Conservation (phyloP, 2,329 filamentous ascomycete species). For the Zopfia rhizophila region DNA sequence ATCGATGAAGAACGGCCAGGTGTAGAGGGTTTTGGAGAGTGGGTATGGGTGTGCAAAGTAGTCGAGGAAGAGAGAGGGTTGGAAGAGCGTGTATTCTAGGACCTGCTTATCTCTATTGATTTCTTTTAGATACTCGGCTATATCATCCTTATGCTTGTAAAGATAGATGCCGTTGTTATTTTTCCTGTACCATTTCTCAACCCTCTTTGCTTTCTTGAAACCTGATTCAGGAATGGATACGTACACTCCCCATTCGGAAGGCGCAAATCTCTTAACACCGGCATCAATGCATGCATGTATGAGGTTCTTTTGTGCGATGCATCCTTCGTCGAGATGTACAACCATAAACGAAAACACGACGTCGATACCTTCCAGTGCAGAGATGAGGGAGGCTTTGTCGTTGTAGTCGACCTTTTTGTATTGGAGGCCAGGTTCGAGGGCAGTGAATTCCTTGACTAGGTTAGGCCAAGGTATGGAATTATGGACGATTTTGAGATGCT, state of each 20-base stretch:
- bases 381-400: conserved; percentile 49
- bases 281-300: conserved; percentile 45
- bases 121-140: conserved; percentile 61
- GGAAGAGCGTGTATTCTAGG: conserved; percentile 67
- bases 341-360: conserved; percentile 63
- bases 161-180: conserved; percentile 54
- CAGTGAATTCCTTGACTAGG: no score
- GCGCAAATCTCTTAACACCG: conserved; percentile 42
- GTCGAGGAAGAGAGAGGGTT: conserved; percentile 65
- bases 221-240: background rate
- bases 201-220: background rate
- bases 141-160: conserved; percentile 63
- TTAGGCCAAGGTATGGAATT: no score
- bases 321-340: conserved; percentile 36
- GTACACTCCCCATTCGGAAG: conserved; percentile 42
- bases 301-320: conserved; percentile 39
- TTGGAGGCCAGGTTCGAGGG: no score
- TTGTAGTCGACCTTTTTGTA: conserved; percentile 60
- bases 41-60: conserved; percentile 64
- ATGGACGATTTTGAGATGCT: background rate
- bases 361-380: conserved; percentile 59
- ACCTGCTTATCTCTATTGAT: conserved; percentile 60
- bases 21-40: conserved; percentile 57
- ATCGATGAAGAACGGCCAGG: conserved; percentile 48
- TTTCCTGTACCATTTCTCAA: no score